These are phyloP conservation scores for Podaxis carcinomalis DNA, from an alignment of 768 basidiomycete genomes.

Conservation along the genomic window DNA sequence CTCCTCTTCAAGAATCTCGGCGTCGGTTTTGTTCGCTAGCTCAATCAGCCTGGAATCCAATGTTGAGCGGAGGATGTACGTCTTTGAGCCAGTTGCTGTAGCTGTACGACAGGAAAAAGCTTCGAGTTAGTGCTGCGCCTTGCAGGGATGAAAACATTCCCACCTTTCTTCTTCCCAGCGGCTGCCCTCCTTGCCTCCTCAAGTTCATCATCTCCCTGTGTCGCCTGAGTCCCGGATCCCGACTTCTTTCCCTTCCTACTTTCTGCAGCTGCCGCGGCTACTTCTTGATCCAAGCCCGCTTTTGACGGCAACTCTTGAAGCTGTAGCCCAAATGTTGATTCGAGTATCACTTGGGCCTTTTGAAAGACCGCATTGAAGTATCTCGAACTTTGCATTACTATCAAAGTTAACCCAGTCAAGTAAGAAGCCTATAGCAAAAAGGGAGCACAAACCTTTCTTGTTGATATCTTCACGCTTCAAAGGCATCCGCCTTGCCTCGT, in stretches of 20 bases:
- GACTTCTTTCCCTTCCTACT: slow-evolving; percentile 3
- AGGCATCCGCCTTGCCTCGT: slow-evolving; percentile 63
- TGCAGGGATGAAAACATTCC: neutral
- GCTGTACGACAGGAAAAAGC: slow-evolving; percentile 27
- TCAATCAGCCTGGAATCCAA: slow-evolving; percentile 62
- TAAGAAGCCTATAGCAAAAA: neutral
- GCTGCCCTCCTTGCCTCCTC: slow-evolving; percentile 44
- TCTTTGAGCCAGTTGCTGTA: slow-evolving; percentile 60
- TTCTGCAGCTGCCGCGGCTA: slow-evolving; percentile 18
- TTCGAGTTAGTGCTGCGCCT: neutral
- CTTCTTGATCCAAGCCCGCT: slow-evolving; percentile 47
- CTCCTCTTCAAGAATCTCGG: slow-evolving; percentile 47
- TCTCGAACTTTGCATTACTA: slow-evolving; percentile 39
- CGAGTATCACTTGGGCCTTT: slow-evolving; percentile 60
- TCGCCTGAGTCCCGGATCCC: neutral
- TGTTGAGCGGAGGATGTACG: slow-evolving; percentile 78
- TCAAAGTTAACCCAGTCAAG: neutral
- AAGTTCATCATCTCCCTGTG: slow-evolving; percentile 35
- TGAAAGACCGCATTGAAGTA: slow-evolving; percentile 63
- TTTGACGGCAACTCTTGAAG: slow-evolving; percentile 72
- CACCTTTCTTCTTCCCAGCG: slow-evolving; percentile 67
- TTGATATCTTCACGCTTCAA: slow-evolving; percentile 81
- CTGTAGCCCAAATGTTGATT: slow-evolving; percentile 76
- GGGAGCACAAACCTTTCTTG: slow-evolving; percentile 59
- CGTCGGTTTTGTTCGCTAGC: slow-evolving; percentile 50